These are phyloP conservation scores for Miscanthus sacchariflorus DNA, from an alignment of 202 grass and related monocot genomes.

Conservation along the genomic window DNA sequence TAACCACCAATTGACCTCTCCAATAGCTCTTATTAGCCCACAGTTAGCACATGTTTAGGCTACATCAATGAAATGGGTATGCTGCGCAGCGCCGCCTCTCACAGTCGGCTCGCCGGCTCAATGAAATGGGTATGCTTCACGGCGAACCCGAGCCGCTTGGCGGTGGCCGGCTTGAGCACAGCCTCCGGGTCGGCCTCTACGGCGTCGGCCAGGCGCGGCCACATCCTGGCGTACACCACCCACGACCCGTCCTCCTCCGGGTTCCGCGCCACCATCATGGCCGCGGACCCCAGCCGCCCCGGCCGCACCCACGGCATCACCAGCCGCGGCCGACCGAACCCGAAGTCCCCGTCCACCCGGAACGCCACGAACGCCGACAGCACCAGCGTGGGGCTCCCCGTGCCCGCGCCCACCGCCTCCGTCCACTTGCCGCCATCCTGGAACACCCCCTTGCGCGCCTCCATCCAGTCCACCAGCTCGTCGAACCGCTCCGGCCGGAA, in stretches of 20 bases:
- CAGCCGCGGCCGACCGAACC: conserved; percentile 56
- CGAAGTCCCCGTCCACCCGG: conserved; percentile 57
- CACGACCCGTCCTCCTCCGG: conserved; percentile 64
- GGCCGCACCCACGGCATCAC: conserved; percentile 63
- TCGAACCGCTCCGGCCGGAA: conserved; percentile 58
- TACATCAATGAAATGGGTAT: too few species aligned
- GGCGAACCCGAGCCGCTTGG: conserved; percentile 48
- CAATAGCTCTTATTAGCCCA: too few species aligned
- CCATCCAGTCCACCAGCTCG: conserved; percentile 88
- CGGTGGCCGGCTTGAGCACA: conserved; percentile 56
- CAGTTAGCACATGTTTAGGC: too few species aligned
- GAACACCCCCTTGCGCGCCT: conserved; percentile 51
- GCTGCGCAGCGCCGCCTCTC: too few species aligned
- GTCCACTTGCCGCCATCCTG: conserved; percentile 64
- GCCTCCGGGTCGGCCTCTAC: conserved; percentile 55
- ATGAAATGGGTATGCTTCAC: too few species aligned
- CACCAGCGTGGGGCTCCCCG: conserved; percentile 58
- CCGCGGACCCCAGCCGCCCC: conserved; percentile 52
- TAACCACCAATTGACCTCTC: too few species aligned
- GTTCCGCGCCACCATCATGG: conserved; percentile 47
- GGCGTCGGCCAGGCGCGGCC: conserved; percentile 58
- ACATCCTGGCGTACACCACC: conserved; percentile 58
- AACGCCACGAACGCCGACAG: conserved; percentile 61
- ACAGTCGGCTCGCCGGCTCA: too few species aligned
- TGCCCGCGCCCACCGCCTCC: conserved; percentile 63